A percentile compares a stretch with the other conserved stretches of the same genome.
These are phyloP conservation scores for Saturnispora bothae DNA, from an alignment of 805 yeast species.

Conservation along the genomic window DNA sequence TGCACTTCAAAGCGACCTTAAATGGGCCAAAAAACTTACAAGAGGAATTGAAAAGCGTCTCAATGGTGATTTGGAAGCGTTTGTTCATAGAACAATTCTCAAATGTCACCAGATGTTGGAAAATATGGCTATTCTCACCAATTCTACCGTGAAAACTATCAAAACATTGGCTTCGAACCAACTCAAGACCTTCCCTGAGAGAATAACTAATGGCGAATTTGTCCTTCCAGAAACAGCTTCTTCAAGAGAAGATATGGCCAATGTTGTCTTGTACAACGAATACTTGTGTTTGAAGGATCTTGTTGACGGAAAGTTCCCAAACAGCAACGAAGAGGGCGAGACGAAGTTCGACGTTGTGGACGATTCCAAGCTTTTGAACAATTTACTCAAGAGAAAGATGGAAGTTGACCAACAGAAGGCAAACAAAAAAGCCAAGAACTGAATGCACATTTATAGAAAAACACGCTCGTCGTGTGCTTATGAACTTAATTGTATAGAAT, in stretches of 20 bases:
- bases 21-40: slow-evolving; percentile 24
- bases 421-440: slow-evolving; percentile 19
- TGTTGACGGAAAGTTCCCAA: slow-evolving; percentile 16
- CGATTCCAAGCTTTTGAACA: slow-evolving; percentile 26
- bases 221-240: slow-evolving; percentile 14
- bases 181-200: slow-evolving; percentile 38
- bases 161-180: slow-evolving; percentile 27
- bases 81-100: slow-evolving; percentile 40
- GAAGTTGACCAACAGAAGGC: slow-evolving; percentile 20
- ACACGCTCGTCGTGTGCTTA: too few relatives aligned
- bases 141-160: slow-evolving; percentile 22
- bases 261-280: slow-evolving; percentile 48
- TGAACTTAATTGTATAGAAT: too few relatives aligned
- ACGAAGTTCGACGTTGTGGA: slow-evolving; percentile 40
- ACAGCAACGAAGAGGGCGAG: slow-evolving; percentile 14
- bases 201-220: slow-evolving; percentile 9
- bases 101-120: slow-evolving; percentile 56
- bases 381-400: slow-evolving; percentile 43
- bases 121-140: slow-evolving; percentile 35
- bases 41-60: slow-evolving; percentile 15
- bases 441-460: too few relatives aligned
- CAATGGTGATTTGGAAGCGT: slow-evolving; percentile 22
- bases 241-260: slow-evolving; percentile 35
- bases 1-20: slow-evolving; percentile 23
- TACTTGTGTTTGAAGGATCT: slow-evolving; percentile 37